phyloP scores from a whole-genome alignment of 306 rosid genomes.

The Prunus kanzakura region DNA sequence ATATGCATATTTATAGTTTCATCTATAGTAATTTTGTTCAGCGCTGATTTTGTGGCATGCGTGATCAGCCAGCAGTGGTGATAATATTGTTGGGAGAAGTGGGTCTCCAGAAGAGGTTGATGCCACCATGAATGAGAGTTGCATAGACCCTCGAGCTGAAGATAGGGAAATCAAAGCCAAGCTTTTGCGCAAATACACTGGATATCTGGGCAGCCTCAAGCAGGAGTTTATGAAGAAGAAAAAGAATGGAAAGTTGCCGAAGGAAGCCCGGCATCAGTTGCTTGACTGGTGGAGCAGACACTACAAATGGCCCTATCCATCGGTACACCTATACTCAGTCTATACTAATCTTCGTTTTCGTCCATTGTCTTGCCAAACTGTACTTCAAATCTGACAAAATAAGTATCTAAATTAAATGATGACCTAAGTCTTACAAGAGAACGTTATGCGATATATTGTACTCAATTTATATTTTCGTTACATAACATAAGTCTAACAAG shows the following conservation, averaged over 20 bases:
- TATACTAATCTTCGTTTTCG: background rate
- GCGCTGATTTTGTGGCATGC: background rate
- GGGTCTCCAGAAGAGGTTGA: constrained; percentile 27
- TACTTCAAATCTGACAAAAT: background rate
- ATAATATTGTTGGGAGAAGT: constrained; percentile 26
- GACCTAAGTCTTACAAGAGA: too few species aligned
- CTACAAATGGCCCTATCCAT: constrained; percentile 47
- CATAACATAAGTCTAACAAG: too few species aligned
- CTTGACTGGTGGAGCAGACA: constrained; percentile 48
- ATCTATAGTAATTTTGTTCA: background rate
- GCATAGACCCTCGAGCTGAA: constrained; percentile 40
- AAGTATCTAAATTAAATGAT: too few species aligned
- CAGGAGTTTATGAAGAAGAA: constrained; percentile 51
- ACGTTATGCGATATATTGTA: too few species aligned
- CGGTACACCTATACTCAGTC: constrained; percentile 12
- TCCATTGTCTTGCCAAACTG: background rate
- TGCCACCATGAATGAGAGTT: constrained; percentile 16
- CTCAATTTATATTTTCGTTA: too few species aligned
- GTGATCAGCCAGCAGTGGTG: constrained; percentile 20
- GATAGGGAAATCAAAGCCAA: constrained; percentile 43
- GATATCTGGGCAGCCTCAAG: constrained; percentile 45
- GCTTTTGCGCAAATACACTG: constrained; percentile 45
- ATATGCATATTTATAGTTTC: too few species aligned
- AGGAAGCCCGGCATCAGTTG: constrained; percentile 51
- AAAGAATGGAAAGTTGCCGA: constrained; percentile 48